A percentile compares a stretch with the other conserved stretches of the same genome.
Evolutionary conservation across 1,284 basidiomycete species (phyloP).

Genomic region (Dichomitus squalens): DNA sequence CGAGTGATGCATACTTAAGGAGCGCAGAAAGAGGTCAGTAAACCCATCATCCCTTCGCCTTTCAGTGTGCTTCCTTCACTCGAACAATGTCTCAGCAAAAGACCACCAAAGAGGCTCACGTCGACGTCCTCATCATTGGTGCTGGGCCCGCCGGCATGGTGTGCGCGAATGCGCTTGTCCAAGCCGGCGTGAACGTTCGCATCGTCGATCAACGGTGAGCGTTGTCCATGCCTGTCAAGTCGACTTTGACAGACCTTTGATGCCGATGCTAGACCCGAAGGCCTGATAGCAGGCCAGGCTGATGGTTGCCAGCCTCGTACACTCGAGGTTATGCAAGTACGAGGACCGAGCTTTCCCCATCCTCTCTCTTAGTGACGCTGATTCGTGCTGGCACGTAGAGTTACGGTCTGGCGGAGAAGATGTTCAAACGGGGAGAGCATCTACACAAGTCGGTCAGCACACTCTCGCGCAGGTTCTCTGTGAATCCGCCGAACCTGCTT

Average conservation of each 20-base stretch:
- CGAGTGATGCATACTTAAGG: too few relatives aligned
- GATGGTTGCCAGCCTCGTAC: slow-evolving; percentile 81
- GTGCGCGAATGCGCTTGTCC: slow-evolving; percentile 64
- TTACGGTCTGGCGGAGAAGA: slow-evolving; percentile 68
- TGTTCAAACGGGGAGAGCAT: slow-evolving; percentile 66
- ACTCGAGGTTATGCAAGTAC: slow-evolving; percentile 74
- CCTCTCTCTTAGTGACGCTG: too few relatives aligned
- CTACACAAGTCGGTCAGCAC: slow-evolving; percentile 65
- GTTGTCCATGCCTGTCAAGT: too few relatives aligned
- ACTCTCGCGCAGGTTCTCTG: background rate
- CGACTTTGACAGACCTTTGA: background rate
- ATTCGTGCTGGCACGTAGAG: slow-evolving; percentile 45
- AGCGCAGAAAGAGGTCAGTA: too few relatives aligned
- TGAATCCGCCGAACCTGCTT: too few relatives aligned
- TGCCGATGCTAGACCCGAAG: slow-evolving; percentile 46
- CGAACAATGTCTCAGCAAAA: too few relatives aligned
- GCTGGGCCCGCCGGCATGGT: slow-evolving; percentile 63
- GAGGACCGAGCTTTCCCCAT: background rate
- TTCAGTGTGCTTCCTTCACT: too few relatives aligned
- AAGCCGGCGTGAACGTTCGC: slow-evolving; percentile 60
- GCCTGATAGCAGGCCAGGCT: slow-evolving; percentile 71
- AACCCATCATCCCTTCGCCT: too few relatives aligned
- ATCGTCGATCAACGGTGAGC: slow-evolving; percentile 68
- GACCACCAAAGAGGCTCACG: slow-evolving; percentile 29
- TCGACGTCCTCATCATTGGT: slow-evolving; percentile 60